A percentile compares a stretch with the other conserved stretches of the same genome.
Conservation (phyloP, 2,329 filamentous ascomycete genomes). For the Trichophyton rubrum region DNA sequence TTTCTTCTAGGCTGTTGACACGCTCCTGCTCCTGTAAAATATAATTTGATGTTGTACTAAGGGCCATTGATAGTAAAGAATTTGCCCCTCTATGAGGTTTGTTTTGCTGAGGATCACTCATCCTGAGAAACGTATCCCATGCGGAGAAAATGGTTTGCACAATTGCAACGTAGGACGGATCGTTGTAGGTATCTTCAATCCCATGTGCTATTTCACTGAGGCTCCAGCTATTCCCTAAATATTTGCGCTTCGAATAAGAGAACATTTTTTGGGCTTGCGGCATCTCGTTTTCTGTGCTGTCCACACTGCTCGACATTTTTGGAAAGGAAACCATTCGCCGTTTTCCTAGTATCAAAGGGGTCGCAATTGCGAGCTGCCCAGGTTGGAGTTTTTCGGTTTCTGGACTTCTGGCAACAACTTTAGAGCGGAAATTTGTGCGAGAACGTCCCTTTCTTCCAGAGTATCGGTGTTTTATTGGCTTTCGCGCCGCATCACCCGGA, state of each 20-base stretch:
- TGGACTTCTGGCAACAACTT: conserved; percentile 23
- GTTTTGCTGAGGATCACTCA: conserved; percentile 18
- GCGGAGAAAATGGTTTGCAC: conserved; percentile 24
- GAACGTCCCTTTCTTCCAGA: conserved; percentile 21
- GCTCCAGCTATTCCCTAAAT: background rate
- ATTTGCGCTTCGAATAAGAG: background rate
- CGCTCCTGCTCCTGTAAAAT: conserved; percentile 27
- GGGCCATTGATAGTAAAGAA: conserved; percentile 28
- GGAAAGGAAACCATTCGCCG: background rate
- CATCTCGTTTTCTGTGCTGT: background rate
- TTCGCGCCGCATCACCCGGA: conserved; percentile 23
- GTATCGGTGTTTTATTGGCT: conserved; percentile 28
- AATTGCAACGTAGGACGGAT: conserved; percentile 22
- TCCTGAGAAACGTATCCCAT: conserved; percentile 27
- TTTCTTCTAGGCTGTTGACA: conserved; percentile 22
- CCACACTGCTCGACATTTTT: background rate
- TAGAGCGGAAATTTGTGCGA: conserved; percentile 18
- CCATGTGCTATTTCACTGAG: conserved; percentile 23
- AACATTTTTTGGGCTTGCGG: background rate
- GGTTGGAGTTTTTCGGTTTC: conserved; percentile 25
- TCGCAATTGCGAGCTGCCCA: conserved; percentile 32
- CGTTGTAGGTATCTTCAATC: conserved; percentile 18
- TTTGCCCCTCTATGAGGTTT: conserved; percentile 18
- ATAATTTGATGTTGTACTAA: conserved; percentile 27
- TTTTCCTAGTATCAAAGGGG: conserved; percentile 30